Evolutionary conservation across 768 basidiomycete genomes (phyloP), one percentile per base, ranked within the genome.

Genomic region (Kwoniella sp.): DNA sequence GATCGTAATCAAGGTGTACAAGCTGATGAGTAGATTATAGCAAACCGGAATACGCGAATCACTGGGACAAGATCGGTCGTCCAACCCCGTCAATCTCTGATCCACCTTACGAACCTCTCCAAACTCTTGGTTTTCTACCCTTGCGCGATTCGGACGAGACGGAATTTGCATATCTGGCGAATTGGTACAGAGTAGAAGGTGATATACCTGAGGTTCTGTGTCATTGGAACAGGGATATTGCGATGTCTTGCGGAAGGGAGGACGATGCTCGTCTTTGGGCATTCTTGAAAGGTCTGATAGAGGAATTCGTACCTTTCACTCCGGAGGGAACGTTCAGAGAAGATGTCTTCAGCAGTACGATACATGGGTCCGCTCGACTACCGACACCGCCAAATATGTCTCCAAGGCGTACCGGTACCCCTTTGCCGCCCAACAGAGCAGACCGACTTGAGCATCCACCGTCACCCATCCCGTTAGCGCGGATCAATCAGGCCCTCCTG

Each of bases 131-230:
- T 0, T 72, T 68, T 29, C 52, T 74, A 0, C 54, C 67, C 5
- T 19, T 70, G 4, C 60, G 63, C 15, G 70, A 70, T 24, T 46
- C 57, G 1, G 77, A 74, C 24, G 67, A 67, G 13, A 69, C 63
- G 1, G 76, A 68, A 30, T 79, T 79, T 56, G 67, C 33, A 17
- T 78, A 77, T 50, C 61, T 78, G 48, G 78, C 78, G 0, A 59
- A 70, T 10, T 68, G 76, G 25, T 79, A 78, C 58, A 63, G 60
- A 25, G 29, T 76, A 6, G 63, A 72, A 54, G 76, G 74, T 3
- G 70, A 67, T 22, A 52, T 68, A 21, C 68, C 63, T 1, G 69
- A 65, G 21, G 55, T 58, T 5, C 59, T 76, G 0, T 77, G 76
- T 40, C 64, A 60, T 15, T 76, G 76, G 76, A 79, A 79, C 61